phyloP scores from a whole-genome alignment of 23 red algal genomes.

The Chondrus crispus region DNA sequence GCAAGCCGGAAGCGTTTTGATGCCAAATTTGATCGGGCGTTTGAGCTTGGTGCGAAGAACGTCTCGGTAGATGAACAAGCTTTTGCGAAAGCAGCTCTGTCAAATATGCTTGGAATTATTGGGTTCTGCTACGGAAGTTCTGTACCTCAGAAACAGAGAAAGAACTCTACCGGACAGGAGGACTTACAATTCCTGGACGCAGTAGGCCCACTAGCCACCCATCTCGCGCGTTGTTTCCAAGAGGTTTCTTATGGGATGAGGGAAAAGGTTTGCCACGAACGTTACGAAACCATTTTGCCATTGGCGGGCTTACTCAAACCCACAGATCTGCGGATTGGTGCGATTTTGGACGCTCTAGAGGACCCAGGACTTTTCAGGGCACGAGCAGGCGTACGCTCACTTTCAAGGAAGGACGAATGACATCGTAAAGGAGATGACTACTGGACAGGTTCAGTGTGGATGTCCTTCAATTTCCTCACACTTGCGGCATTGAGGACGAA shows the following conservation, averaged over 20 bases:
- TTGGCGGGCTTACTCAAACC: conserved; percentile 65
- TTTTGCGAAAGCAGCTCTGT: conserved; percentile 59
- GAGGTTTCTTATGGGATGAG: conserved; percentile 99
- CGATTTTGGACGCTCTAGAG: conserved; percentile 59
- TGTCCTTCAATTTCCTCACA: conserved; percentile 87
- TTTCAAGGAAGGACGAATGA: conserved; percentile 51
- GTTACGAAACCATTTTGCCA: conserved; percentile 86
- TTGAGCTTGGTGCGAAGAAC: conserved; percentile 45
- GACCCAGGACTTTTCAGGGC: conserved; percentile 32
- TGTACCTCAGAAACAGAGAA: not conserved
- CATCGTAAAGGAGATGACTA: conserved; percentile 83
- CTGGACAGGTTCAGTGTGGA: conserved; percentile 98
- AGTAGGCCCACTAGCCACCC: conserved; percentile 71
- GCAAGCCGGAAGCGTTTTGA: conserved; percentile 31
- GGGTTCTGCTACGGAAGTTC: conserved; percentile 88
- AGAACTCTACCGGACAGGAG: not conserved
- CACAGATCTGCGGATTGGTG: conserved; percentile 48
- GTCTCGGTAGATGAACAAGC: not conserved
- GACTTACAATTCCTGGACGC: conserved; percentile 18
- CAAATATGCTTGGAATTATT: conserved; percentile 82
- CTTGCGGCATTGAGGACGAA: conserved; percentile 74
- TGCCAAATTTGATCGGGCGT: conserved; percentile 33
- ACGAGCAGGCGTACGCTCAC: conserved; percentile 73
- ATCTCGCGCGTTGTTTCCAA: conserved; percentile 78
- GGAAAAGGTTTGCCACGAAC: conserved; percentile 76